Evolutionary conservation across 306 rosid genomes (phyloP).

Genomic region (Pyrus bretschneideri): DNA sequence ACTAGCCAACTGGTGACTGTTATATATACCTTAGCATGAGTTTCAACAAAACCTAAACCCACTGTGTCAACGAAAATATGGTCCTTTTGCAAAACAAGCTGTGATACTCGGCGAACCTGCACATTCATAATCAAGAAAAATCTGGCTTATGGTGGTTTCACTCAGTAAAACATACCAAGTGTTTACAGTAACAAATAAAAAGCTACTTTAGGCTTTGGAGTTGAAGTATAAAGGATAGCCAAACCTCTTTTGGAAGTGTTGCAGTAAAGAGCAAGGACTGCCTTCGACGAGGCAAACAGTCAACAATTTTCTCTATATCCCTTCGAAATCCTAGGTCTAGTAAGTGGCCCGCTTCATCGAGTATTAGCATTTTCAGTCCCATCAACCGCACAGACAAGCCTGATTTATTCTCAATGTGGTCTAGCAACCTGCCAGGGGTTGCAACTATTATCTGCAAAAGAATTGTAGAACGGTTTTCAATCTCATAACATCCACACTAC

Average conservation of each 20-base stretch:
- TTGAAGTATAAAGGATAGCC: slow-evolving; percentile 5
- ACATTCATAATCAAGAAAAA: slow-evolving; percentile 11
- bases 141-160: slow-evolving; percentile 16
- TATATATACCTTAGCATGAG: slow-evolving; percentile 65
- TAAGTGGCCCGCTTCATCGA: slow-evolving; percentile 90
- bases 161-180: slow-evolving; percentile 5
- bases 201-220: slow-evolving; percentile 1
- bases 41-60: slow-evolving; percentile 74
- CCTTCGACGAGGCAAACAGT: slow-evolving; percentile 85
- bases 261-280: slow-evolving; percentile 84
- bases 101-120: slow-evolving; percentile 89
- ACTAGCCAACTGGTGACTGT: not conserved
- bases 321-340: slow-evolving; percentile 89
- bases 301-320: slow-evolving; percentile 85
- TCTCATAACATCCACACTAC: not conserved
- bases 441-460: slow-evolving; percentile 80
- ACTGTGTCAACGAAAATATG: slow-evolving; percentile 80
- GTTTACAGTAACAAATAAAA: not conserved
- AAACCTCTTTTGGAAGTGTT: slow-evolving; percentile 91
- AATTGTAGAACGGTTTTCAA: not conserved
- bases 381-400: slow-evolving; percentile 74
- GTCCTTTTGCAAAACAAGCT: slow-evolving; percentile 87
- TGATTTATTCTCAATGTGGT: slow-evolving; percentile 79
- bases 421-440: slow-evolving; percentile 93
- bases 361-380: slow-evolving; percentile 83